Evolutionary conservation across 805 yeast species (phyloP), one percentile per base, ranked within the genome.

Genomic region (Candida cerambycidarum): DNA sequence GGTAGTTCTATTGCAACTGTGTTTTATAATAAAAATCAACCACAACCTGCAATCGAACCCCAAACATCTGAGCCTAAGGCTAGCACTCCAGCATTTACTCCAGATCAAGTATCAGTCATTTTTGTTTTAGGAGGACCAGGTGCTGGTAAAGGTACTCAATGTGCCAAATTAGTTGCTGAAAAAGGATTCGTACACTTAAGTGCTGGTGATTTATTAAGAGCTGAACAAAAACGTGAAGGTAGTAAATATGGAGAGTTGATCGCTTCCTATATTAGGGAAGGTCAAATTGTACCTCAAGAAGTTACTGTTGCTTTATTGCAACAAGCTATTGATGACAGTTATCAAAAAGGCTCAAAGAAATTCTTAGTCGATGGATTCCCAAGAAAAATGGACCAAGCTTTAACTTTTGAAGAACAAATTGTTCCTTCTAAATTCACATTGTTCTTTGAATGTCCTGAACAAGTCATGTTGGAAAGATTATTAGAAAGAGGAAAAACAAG

Each of bases 61-160:
- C 49, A 43, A 27, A 36, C 31, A 37, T 39, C 34, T 13, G 10
- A 15, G 3, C 2, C 38, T 16, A 32, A 14, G 11, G 15, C 25
- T n/a, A n/a, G 27, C 6, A 19, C 5, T 11, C 36, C 42, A 25
- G 80, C 84, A 0, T 86, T 86, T 59, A 66, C 76, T 8, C 74
- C 76, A 2, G 79, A 80, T 30, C 82, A 87, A 43, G 81, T 86
- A 21, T 80, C 86, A 19, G 95, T 92, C 4, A 75, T 90, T 19
- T 92, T 88, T 62, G 97, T 92, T 14, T 78, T 92, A 24, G 99
- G 99, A 33, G 98, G 98, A 3, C 98, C 98, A 4, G 98, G 98
- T 15, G 87, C 96, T 21, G 98, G 99, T 33, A 93, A 93, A 61
- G 98, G 99, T 44, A 92, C 99, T 1, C 99, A 92, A 66, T 88